Evolutionary conservation across 331 rosid species (phyloP).

Genomic region (Quercus lobata): DNA sequence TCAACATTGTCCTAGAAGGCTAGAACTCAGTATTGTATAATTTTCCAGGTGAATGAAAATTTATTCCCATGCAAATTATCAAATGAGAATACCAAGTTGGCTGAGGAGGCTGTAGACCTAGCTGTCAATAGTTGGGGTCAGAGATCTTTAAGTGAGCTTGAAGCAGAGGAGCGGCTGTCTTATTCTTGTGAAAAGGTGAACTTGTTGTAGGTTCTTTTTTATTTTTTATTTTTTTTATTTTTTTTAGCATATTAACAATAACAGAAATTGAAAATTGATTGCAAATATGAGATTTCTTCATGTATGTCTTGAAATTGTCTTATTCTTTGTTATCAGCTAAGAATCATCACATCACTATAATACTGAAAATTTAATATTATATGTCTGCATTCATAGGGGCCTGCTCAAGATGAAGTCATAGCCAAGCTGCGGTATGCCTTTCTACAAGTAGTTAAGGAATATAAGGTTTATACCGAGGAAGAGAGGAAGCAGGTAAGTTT

Average conservation of each 20-base stretch:
- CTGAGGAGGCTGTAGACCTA: constrained; percentile 73
- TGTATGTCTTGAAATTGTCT: neutral
- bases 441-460: constrained; percentile 75
- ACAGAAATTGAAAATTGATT: neutral
- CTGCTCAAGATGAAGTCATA: constrained; percentile 86
- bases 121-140: constrained; percentile 89
- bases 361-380: neutral
- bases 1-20: constrained; percentile 11
- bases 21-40: constrained; percentile 12
- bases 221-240: neutral
- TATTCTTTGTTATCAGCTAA: constrained; percentile 11
- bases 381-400: constrained; percentile 55
- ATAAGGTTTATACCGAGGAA: constrained; percentile 80
- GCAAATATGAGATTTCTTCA: neutral
- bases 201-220: neutral
- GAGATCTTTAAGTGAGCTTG: constrained; percentile 90
- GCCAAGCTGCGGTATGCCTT: constrained; percentile 74
- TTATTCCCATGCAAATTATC: constrained; percentile 88
- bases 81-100: constrained; percentile 49
- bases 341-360: constrained; percentile 2
- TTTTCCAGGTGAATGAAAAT: constrained; percentile 73
- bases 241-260: neutral
- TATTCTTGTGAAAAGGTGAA: constrained; percentile 90
- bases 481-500: constrained; percentile 78
- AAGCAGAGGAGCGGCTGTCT: constrained; percentile 96